phyloP scores from a whole-genome alignment of 345 rosid species.

The Eucalyptus rudis region DNA sequence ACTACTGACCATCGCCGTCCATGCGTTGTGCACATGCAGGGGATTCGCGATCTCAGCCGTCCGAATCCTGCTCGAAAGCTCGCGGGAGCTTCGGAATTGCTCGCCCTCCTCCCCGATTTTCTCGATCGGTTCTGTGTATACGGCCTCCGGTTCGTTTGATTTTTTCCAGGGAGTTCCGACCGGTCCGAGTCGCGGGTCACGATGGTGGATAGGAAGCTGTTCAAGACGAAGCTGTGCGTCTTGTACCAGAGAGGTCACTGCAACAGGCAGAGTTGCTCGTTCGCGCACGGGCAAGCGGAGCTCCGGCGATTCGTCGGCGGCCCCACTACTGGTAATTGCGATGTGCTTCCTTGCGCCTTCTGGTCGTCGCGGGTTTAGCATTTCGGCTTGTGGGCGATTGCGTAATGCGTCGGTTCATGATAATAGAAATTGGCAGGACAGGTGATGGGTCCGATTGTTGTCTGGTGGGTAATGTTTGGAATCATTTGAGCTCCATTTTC shows the following conservation, averaged over 20 bases:
- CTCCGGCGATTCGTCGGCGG: conserved; percentile 47
- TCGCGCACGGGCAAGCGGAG: conserved; percentile 85
- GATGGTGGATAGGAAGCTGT: conserved; percentile 72
- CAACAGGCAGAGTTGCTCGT: conserved; percentile 61
- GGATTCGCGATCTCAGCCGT: too few relatives aligned
- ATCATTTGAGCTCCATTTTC: neutral
- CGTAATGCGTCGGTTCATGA: neutral
- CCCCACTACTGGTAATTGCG: conserved; percentile 36
- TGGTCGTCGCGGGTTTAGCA: neutral
- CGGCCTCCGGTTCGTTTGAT: neutral
- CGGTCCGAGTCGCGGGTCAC: neutral
- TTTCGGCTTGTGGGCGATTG: neutral
- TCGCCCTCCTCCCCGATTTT: neutral
- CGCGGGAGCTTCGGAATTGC: neutral
- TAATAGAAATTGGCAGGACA: neutral
- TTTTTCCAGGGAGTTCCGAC: neutral
- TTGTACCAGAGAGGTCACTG: conserved; percentile 60
- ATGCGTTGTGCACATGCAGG: neutral
- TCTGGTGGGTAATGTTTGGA: neutral
- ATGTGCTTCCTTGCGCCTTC: neutral
- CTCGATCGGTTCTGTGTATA: neutral
- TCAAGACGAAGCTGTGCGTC: conserved; percentile 69
- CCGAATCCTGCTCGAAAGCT: too few relatives aligned
- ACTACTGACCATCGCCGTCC: neutral
- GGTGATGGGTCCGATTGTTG: neutral